These are phyloP conservation scores for Allium sativum DNA, from an alignment of 106 monocot genomes.

Conservation along the genomic window DNA sequence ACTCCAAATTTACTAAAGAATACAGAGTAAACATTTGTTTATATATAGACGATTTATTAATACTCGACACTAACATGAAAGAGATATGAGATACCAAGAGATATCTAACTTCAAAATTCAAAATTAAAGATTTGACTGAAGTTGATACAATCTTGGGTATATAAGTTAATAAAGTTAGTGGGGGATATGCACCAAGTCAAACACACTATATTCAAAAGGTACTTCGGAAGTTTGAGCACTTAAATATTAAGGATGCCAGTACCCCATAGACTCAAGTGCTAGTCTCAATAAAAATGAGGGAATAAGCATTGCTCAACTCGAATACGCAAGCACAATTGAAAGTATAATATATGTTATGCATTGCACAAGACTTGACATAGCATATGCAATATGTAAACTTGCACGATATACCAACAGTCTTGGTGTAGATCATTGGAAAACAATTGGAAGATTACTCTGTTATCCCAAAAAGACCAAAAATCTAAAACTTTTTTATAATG, in stretches of 20 bases:
- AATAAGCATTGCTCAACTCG: background rate
- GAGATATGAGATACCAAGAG: background rate
- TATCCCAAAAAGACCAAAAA: background rate
- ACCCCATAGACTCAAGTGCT: background rate
- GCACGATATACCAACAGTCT: background rate
- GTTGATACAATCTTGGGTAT: background rate
- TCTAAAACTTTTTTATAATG: background rate
- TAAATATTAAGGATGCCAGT: background rate
- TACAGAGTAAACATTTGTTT: background rate
- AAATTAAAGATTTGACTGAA: background rate
- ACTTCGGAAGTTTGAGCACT: background rate
- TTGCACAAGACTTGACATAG: constrained; percentile 1
- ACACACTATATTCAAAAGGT: background rate
- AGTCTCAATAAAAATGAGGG: background rate
- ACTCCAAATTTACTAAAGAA: background rate
- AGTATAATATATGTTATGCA: background rate
- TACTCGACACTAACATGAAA: background rate
- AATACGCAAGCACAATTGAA: constrained; percentile 2
- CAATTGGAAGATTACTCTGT: background rate
- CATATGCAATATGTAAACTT: background rate
- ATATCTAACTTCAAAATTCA: background rate
- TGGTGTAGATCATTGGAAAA: constrained; percentile 2
- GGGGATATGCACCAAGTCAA: background rate
- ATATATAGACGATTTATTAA: background rate
- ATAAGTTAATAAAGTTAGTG: background rate